A percentile compares a stretch with the other conserved stretches of the same genome.
phyloP scores from a whole-genome alignment of 495 filamentous ascomycete genomes.

The Xylaria palmicola region DNA sequence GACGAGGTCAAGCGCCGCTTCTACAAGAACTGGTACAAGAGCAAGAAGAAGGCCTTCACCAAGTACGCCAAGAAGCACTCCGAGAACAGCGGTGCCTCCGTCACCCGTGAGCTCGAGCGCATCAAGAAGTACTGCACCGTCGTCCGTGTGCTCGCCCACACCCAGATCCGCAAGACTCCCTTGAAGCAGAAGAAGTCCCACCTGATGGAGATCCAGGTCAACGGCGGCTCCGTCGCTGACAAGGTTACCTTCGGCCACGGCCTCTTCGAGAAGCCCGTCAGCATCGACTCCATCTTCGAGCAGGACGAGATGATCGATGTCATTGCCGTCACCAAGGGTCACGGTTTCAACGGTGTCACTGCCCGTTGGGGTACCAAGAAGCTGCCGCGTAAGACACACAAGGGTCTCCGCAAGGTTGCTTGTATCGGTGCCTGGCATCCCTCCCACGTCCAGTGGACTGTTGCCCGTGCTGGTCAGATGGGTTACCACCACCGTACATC shows the following conservation, averaged over 20 bases:
- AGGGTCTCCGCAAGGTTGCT: slow-evolving; percentile 99
- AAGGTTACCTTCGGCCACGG: slow-evolving; percentile 94
- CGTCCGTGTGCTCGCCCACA: slow-evolving; percentile 98
- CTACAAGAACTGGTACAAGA: slow-evolving; percentile 99
- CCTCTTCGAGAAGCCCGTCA: slow-evolving; percentile 97
- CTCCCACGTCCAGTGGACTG: slow-evolving; percentile 99
- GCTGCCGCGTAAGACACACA: slow-evolving; percentile 99
- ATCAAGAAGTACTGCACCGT: slow-evolving; percentile 99
- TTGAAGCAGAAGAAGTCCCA: slow-evolving; percentile 99
- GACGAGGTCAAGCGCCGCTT: slow-evolving; percentile 99
- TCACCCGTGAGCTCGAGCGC: slow-evolving; percentile 96
- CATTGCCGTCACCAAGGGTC: slow-evolving; percentile 99
- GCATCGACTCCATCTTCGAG: slow-evolving; percentile 94
- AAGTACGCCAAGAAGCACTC: slow-evolving; percentile 99
- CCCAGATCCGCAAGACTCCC: slow-evolving; percentile 97
- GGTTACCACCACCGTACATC: slow-evolving; percentile 99
- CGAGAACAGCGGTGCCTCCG: slow-evolving; percentile 79
- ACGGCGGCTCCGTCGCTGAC: slow-evolving; percentile 89
- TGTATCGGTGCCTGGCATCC: slow-evolving; percentile 99
- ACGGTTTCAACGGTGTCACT: slow-evolving; percentile 97
- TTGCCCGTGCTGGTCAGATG: slow-evolving; percentile 99
- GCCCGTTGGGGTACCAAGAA: slow-evolving; percentile 99
- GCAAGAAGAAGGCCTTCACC: slow-evolving; percentile 99
- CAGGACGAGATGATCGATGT: slow-evolving; percentile 99
- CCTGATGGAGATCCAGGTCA: slow-evolving; percentile 99